Percentiles rank a stretch among this genome's conserved stretches.
These are phyloP conservation scores for Trichothecium sympodiale DNA, from an alignment of 2,329 filamentous ascomycete genomes.

Conservation along the genomic window DNA sequence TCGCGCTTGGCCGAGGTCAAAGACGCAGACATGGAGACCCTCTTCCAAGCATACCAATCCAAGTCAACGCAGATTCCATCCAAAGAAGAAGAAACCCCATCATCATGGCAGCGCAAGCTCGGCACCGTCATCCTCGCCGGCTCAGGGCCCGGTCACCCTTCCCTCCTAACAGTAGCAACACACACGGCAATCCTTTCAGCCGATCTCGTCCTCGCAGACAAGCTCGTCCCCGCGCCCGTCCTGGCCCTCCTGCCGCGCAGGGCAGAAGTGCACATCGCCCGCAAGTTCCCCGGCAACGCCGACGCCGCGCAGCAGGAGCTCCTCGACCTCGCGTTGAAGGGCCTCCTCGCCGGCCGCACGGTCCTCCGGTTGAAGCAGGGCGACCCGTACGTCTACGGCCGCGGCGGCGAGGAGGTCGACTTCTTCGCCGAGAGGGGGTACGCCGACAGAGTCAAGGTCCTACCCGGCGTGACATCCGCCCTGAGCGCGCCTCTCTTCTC, in stretches of 20 bases:
- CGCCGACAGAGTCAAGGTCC: slow-evolving; percentile 51
- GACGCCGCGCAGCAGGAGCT: slow-evolving; percentile 89
- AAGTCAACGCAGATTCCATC: slow-evolving; percentile 9
- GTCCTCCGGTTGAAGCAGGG: slow-evolving; percentile 92
- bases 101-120: slow-evolving; percentile 16
- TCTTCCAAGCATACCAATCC: slow-evolving; percentile 59
- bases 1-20: slow-evolving; percentile 68
- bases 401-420: slow-evolving; percentile 83
- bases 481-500: slow-evolving; percentile 83
- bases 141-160: slow-evolving; percentile 84
- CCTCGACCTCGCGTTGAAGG: slow-evolving; percentile 63
- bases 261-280: slow-evolving; percentile 81
- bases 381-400: slow-evolving; percentile 91
- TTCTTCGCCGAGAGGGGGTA: slow-evolving; percentile 70
- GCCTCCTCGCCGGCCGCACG: slow-evolving; percentile 53
- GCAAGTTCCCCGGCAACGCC: slow-evolving; percentile 96
- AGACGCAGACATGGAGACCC: slow-evolving; percentile 64
- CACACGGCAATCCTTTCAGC: slow-evolving; percentile 64
- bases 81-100: slow-evolving; percentile 9
- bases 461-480: slow-evolving; percentile 86
- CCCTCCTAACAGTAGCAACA: slow-evolving; percentile 76
- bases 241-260: slow-evolving; percentile 83
- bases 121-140: slow-evolving; percentile 82
- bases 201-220: slow-evolving; percentile 75
- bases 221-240: slow-evolving; percentile 74